Evolutionary conservation across 805 yeast species (phyloP).

Genomic region (Hanseniaspora mollemarum): DNA sequence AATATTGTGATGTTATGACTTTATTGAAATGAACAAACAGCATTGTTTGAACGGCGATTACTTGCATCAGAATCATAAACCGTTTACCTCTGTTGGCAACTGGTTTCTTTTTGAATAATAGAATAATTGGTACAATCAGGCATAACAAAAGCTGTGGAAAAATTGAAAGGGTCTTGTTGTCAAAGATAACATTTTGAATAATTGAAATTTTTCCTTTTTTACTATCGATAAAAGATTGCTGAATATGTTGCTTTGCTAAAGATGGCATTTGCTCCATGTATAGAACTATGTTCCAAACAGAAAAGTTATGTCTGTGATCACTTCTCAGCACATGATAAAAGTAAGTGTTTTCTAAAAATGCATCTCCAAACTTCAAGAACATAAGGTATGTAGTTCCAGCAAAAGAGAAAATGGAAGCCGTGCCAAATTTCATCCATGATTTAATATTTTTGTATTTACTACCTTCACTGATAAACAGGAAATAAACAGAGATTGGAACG

Average conservation of each 20-base stretch:
- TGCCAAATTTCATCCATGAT: constrained; percentile 34
- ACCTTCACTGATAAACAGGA: constrained; percentile 16
- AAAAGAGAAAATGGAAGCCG: constrained; percentile 37
- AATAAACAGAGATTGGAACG: constrained; percentile 51
- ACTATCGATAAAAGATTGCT: not conserved
- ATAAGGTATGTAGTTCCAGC: constrained; percentile 41
- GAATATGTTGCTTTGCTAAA: constrained; percentile 2
- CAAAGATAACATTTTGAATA: constrained; percentile 30
- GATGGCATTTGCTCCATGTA: constrained; percentile 44
- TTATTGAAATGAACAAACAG: constrained; percentile 69
- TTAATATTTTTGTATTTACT: constrained; percentile 33
- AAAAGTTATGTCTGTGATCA: constrained; percentile 93
- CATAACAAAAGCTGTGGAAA: constrained; percentile 64
- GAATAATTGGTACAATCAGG: constrained; percentile 42
- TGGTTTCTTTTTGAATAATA: constrained; percentile 23
- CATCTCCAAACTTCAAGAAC: constrained; percentile 61
- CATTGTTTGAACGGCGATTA: constrained; percentile 65
- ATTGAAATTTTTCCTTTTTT: constrained; percentile 9
- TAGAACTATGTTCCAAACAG: constrained; percentile 67
- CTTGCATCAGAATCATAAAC: constrained; percentile 35
- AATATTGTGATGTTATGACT: constrained; percentile 89
- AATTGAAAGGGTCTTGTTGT: constrained; percentile 48
- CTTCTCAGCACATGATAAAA: constrained; percentile 69
- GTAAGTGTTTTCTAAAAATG: constrained; percentile 66
- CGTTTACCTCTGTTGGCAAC: constrained; percentile 16